Conservation (phyloP, 2,329 filamentous ascomycete species). For the Xylaria sp. region DNA sequence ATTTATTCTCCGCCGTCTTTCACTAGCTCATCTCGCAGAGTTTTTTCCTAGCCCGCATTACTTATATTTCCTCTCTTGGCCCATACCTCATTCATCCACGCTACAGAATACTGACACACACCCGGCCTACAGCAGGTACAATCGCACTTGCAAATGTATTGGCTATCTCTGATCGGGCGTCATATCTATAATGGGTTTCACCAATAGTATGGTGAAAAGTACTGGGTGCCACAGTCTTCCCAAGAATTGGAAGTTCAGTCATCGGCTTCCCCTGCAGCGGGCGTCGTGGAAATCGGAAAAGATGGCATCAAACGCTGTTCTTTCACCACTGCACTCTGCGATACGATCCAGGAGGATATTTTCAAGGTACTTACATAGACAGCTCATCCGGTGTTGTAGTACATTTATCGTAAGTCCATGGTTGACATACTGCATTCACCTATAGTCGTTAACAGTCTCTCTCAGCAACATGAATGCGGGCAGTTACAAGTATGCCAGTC, state of each 20-base stretch:
- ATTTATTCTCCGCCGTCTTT: slow-evolving; percentile 51
- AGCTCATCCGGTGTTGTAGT: neutral
- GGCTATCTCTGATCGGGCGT: slow-evolving; percentile 39
- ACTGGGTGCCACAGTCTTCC: slow-evolving; percentile 46
- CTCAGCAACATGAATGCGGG: too few relatives aligned
- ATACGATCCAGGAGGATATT: slow-evolving; percentile 27
- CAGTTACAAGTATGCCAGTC: too few relatives aligned
- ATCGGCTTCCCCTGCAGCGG: slow-evolving; percentile 46
- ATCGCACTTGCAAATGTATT: slow-evolving; percentile 30
- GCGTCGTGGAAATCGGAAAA: slow-evolving; percentile 41
- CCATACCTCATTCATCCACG: neutral
- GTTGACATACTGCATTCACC: too few relatives aligned
- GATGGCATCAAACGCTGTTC: slow-evolving; percentile 40
- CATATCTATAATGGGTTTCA: slow-evolving; percentile 49
- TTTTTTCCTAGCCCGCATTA: slow-evolving; percentile 56
- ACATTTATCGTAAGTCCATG: too few relatives aligned
- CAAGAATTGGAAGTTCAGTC: slow-evolving; percentile 42
- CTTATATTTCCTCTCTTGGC: neutral
- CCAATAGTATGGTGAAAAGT: slow-evolving; percentile 50
- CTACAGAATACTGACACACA: neutral
- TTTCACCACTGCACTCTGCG: slow-evolving; percentile 40
- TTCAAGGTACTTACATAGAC: neutral
- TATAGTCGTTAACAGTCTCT: too few relatives aligned
- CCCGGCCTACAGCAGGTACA: slow-evolving; percentile 33
- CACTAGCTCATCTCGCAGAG: slow-evolving; percentile 63